These are phyloP conservation scores for Garcia nutans DNA, from an alignment of 345 rosid species.

Conservation along the genomic window DNA sequence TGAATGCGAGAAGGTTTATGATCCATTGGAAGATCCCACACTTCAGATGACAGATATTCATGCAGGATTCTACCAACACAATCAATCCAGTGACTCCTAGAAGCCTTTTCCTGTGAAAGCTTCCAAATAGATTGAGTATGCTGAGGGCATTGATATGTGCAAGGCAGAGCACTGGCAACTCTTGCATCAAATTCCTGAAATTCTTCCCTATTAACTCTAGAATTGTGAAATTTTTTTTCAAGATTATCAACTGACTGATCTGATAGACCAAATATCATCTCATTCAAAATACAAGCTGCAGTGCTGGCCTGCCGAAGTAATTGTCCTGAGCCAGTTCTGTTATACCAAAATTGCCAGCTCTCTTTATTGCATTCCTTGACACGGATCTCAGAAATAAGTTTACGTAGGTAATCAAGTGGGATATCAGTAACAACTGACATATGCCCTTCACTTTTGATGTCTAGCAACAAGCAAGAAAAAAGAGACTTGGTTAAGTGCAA, in stretches of 20 bases:
- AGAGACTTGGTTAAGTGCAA: conserved; percentile 27
- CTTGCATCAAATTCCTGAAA: conserved; percentile 23
- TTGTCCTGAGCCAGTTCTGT: conserved; percentile 71
- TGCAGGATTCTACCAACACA: conserved; percentile 83
- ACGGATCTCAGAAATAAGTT: conserved; percentile 72
- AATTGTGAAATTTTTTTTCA: conserved; percentile 52
- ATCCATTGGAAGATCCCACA: conserved; percentile 84
- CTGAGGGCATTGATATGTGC: conserved; percentile 8
- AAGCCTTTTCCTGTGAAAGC: conserved; percentile 43
- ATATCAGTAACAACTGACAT: conserved; percentile 70
- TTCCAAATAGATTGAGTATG: conserved; percentile 50
- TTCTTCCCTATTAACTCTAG: conserved; percentile 33
- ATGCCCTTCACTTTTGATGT: conserved; percentile 51
- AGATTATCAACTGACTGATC: conserved; percentile 53
- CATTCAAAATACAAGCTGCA: conserved; percentile 80
- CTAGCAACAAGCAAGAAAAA: conserved; percentile 46
- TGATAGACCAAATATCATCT: conserved; percentile 83
- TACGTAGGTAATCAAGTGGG: conserved; percentile 60
- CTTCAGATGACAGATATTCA: conserved; percentile 77
- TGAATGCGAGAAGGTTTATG: conserved; percentile 33
- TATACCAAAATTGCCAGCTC: conserved; percentile 82
- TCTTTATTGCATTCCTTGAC: conserved; percentile 58
- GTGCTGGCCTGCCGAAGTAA: conserved; percentile 78
- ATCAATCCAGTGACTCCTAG: conserved; percentile 55
- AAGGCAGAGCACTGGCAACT: conserved; percentile 18